These are phyloP conservation scores for Xylariaceae sp. DNA, from an alignment of 2,329 filamentous ascomycete genomes.

Conservation along the genomic window DNA sequence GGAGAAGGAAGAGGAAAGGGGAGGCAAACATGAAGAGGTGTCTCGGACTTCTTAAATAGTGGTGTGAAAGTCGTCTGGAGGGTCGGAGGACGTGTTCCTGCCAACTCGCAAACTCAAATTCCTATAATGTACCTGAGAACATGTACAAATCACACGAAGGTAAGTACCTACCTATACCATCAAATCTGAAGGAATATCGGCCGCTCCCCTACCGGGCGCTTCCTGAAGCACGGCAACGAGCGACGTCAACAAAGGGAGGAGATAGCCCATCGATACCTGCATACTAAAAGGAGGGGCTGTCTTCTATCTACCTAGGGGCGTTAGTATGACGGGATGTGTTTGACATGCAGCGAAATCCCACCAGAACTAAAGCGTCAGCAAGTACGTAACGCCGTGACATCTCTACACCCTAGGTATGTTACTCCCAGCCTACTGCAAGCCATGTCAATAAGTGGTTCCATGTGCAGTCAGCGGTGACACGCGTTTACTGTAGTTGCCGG, in stretches of 20 bases:
- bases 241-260: too few species aligned
- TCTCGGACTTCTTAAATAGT: slow-evolving; percentile 10
- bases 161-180: too few species aligned
- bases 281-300: slow-evolving; percentile 1
- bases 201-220: not conserved
- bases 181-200: too few species aligned
- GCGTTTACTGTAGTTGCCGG: too few species aligned
- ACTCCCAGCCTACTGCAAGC: too few species aligned
- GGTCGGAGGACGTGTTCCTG: too few species aligned
- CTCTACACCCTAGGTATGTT: slow-evolving; percentile 14
- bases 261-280: not conserved
- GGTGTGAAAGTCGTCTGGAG: too few species aligned
- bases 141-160: too few species aligned
- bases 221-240: too few species aligned
- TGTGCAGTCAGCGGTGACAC: not conserved
- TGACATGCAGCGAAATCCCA: slow-evolving; percentile 17
- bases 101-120: too few species aligned
- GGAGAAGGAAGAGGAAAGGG: not conserved
- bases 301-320: not conserved
- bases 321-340: slow-evolving; percentile 7
- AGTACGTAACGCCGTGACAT: slow-evolving; percentile 15
- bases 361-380: slow-evolving; percentile 12
- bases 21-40: slow-evolving; percentile 4
- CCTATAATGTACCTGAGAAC: too few species aligned
- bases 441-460: not conserved